A percentile compares a stretch with the other conserved stretches of the same genome.
Conservation (phyloP, 495 filamentous ascomycete genomes). For the Clavariopsis aquatica region DNA sequence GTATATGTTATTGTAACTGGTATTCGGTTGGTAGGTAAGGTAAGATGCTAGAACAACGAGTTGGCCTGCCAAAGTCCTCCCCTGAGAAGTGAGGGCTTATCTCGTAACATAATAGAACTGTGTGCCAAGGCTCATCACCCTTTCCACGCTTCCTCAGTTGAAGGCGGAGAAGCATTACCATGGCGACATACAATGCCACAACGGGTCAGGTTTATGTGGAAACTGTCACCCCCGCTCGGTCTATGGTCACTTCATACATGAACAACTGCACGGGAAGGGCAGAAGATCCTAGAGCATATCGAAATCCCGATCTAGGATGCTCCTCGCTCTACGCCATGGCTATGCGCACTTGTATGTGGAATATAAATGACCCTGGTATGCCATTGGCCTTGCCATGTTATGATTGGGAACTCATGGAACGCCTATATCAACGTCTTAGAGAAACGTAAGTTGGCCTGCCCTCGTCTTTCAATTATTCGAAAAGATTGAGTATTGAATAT, state of each 20-base stretch:
- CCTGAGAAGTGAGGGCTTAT: too few species aligned
- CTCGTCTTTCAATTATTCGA: not conserved
- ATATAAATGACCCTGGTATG: constrained; percentile 6
- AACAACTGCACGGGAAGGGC: constrained; percentile 8
- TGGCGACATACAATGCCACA: constrained; percentile 8
- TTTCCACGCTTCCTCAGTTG: not conserved
- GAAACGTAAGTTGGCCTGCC: constrained; percentile 14
- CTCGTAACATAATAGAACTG: not conserved
- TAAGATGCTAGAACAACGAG: too few species aligned
- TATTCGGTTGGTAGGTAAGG: too few species aligned
- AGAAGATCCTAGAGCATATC: constrained; percentile 9
- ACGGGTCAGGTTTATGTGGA: constrained; percentile 22
- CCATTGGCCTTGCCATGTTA: constrained; percentile 10
- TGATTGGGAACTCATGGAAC: constrained; percentile 10
- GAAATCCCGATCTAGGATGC: not conserved
- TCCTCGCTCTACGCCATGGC: constrained; percentile 14
- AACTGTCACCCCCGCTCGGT: not conserved
- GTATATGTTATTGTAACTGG: too few species aligned
- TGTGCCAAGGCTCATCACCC: not conserved
- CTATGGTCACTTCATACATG: constrained; percentile 16
- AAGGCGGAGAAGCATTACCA: not conserved
- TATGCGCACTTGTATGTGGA: constrained; percentile 9
- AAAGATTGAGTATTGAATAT: not conserved
- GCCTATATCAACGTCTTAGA: constrained; percentile 14
- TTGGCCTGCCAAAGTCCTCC: not conserved